Evolutionary conservation across 2,329 filamentous ascomycete genomes (phyloP).

Genomic region (Monosporascus ibericus): DNA sequence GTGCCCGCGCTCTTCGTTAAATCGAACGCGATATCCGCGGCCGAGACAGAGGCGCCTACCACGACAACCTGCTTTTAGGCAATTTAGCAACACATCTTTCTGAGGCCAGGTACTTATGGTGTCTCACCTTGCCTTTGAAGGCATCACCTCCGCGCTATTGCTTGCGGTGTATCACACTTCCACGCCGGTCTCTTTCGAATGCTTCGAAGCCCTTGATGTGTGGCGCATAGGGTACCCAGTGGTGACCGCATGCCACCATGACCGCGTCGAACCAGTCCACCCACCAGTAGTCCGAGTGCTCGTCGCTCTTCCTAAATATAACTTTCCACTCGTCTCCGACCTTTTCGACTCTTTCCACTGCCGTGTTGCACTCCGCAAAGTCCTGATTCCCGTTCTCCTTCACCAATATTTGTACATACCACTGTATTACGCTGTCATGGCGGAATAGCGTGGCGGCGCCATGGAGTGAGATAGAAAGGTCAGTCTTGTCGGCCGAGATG

Average conservation of each 20-base stretch:
- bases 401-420: conserved; percentile 48
- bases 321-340: conserved; percentile 44
- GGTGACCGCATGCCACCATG: conserved; percentile 55
- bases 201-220: conserved; percentile 40
- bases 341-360: conserved; percentile 53
- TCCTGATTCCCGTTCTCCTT: conserved; percentile 47
- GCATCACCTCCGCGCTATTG: conserved; percentile 41
- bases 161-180: conserved; percentile 50
- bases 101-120: conserved; percentile 3
- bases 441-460: conserved; percentile 55
- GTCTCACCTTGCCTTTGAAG: conserved; percentile 38
- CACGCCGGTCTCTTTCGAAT: conserved; percentile 38
- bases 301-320: conserved; percentile 37
- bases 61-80: conserved; percentile 47
- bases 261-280: conserved; percentile 56
- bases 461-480: conserved; percentile 39
- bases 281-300: conserved; percentile 52
- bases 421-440: conserved; percentile 50
- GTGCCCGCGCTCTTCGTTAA: conserved; percentile 2
- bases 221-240: conserved; percentile 48
- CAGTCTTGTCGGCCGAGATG: conserved; percentile 38
- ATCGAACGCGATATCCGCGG: conserved; percentile 43
- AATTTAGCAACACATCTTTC: neutral
- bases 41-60: conserved; percentile 60
- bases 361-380: conserved; percentile 50